phyloP scores from a whole-genome alignment of 1,284 basidiomycete genomes.

The Cryptococcus maquisensis region DNA sequence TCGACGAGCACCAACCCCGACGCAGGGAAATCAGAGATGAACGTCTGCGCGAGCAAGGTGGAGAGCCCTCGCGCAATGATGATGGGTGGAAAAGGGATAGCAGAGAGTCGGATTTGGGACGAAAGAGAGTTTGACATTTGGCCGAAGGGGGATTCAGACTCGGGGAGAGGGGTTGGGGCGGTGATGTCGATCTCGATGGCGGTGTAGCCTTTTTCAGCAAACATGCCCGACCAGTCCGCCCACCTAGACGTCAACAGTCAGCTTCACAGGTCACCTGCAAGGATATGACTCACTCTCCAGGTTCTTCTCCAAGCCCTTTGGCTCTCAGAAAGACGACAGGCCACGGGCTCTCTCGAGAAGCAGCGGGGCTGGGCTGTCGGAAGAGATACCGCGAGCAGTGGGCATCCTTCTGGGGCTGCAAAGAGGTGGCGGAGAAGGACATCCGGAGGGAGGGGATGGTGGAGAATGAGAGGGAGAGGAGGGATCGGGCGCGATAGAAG shows the following conservation, averaged over 20 bases:
- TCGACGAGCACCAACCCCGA: slow-evolving; percentile 59
- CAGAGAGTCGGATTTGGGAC: slow-evolving; percentile 49
- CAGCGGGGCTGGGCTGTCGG: slow-evolving; percentile 19
- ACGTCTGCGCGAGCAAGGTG: slow-evolving; percentile 60
- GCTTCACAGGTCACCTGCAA: neutral
- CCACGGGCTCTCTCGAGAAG: slow-evolving; percentile 27
- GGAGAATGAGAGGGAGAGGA: too few relatives aligned
- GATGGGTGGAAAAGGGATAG: slow-evolving; percentile 62
- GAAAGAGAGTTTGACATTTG: slow-evolving; percentile 30
- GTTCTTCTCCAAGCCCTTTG: slow-evolving; percentile 13
- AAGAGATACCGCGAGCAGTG: slow-evolving; percentile 24
- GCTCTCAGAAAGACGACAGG: slow-evolving; percentile 27
- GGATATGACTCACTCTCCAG: slow-evolving; percentile 19
- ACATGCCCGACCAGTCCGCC: slow-evolving; percentile 51
- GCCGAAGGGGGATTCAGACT: slow-evolving; percentile 11
- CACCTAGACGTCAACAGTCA: slow-evolving; percentile 13
- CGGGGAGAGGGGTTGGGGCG: slow-evolving; percentile 17
- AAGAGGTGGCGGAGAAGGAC: neutral
- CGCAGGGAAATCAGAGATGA: slow-evolving; percentile 63
- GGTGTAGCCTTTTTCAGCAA: slow-evolving; percentile 60
- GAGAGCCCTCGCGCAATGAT: slow-evolving; percentile 56
- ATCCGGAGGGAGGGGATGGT: too few relatives aligned
- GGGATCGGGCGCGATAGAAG: too few relatives aligned
- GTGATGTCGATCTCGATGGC: slow-evolving; percentile 57
- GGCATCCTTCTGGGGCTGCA: slow-evolving; percentile 3